Percentiles rank a stretch among this genome's conserved stretches.
Evolutionary conservation across 108 stramenopile species (phyloP).

Genomic region (Aureococcus anophagefferens): DNA sequence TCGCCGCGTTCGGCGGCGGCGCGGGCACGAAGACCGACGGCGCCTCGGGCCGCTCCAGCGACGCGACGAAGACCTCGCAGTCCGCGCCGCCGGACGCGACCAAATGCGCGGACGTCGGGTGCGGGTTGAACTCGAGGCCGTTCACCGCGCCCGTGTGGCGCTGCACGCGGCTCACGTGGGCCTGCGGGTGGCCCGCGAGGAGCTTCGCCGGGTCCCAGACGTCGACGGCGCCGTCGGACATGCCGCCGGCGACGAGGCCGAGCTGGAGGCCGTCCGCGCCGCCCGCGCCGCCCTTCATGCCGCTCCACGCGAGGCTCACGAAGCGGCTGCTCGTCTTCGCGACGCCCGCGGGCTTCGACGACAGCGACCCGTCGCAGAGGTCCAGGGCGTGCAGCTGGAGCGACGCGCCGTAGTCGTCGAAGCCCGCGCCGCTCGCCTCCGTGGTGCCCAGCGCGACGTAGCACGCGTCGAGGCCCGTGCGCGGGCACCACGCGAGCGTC

Average conservation of each 20-base stretch:
- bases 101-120: constrained; percentile 52
- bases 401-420: constrained; percentile 89
- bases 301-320: constrained; percentile 50
- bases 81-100: constrained; percentile 72
- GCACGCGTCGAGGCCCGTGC: not conserved
- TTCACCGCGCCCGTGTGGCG: constrained; percentile 56
- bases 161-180: constrained; percentile 40
- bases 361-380: constrained; percentile 14
- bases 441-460: not conserved
- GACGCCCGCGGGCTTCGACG: constrained; percentile 47
- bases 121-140: constrained; percentile 76
- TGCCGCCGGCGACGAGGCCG: constrained; percentile 86
- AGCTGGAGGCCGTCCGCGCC: constrained; percentile 32
- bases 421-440: constrained; percentile 28
- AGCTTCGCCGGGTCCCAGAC: constrained; percentile 74
- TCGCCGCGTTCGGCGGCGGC: constrained; percentile 32
- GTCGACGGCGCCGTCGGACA: constrained; percentile 82
- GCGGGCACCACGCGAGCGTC: not conserved
- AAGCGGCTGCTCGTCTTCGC: constrained; percentile 66
- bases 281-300: constrained; percentile 7
- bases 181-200: constrained; percentile 30
- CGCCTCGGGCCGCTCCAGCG: constrained; percentile 41
- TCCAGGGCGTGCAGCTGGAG: constrained; percentile 73
- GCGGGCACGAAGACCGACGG: constrained; percentile 36
- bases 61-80: constrained; percentile 58